Percentiles rank a stretch among this genome's conserved stretches.
phyloP scores from a whole-genome alignment of 2,329 filamentous ascomycete genomes.

The Pseudophaeomoniella oleicola region DNA sequence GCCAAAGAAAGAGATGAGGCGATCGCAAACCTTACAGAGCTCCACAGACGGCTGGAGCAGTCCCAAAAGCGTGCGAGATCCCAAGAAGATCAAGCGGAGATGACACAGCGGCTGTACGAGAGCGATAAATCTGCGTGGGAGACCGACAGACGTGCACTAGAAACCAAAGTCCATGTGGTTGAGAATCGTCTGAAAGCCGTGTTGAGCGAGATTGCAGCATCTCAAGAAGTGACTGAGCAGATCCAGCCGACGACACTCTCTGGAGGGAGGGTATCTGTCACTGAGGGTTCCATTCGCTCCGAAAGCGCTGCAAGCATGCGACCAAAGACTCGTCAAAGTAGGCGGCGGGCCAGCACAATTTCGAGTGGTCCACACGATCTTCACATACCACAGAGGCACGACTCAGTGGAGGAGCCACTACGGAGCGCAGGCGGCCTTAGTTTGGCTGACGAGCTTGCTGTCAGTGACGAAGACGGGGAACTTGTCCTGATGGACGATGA shows the following conservation, averaged over 20 bases:
- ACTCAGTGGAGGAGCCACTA: conserved; percentile 12
- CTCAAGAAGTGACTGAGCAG: not conserved
- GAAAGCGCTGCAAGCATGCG: conserved; percentile 59
- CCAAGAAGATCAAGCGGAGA: conserved; percentile 71
- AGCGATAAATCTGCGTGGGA: conserved; percentile 77
- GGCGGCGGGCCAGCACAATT: conserved; percentile 44
- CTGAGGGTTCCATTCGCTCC: conserved; percentile 10
- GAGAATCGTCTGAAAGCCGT: conserved; percentile 74
- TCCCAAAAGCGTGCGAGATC: conserved; percentile 62
- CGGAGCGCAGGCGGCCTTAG: conserved; percentile 53
- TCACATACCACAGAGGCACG: not conserved
- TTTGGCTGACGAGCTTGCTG: conserved; percentile 79
- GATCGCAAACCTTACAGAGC: conserved; percentile 55
- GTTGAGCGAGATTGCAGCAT: conserved; percentile 60
- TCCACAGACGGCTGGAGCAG: conserved; percentile 61
- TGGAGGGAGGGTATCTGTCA: not conserved
- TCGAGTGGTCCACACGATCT: conserved; percentile 16
- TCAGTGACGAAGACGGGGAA: conserved; percentile 61
- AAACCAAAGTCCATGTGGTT: conserved; percentile 77
- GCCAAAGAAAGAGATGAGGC: conserved; percentile 76
- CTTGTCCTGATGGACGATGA: too few relatives aligned
- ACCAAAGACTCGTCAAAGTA: conserved; percentile 33
- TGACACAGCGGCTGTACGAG: conserved; percentile 66
- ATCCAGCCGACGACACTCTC: not conserved
- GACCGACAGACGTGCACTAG: conserved; percentile 63